Evolutionary conservation across 140 eudicot genomes (phyloP).

Genomic region (Cichorium intybus): DNA sequence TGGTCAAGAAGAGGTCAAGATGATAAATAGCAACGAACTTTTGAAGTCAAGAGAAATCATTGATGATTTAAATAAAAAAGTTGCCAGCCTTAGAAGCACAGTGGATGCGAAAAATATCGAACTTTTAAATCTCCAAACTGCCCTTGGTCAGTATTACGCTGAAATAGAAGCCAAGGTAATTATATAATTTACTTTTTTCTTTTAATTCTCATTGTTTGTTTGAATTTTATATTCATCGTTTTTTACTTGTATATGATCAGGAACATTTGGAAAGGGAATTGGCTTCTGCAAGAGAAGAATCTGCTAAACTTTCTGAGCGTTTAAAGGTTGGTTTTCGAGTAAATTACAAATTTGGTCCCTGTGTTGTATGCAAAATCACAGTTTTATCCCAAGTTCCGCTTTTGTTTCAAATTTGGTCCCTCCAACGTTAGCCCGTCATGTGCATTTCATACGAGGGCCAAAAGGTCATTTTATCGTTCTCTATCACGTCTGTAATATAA

Average conservation of each 20-base stretch:
- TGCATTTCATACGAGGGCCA: neutral
- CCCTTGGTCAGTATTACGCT: conserved; percentile 98
- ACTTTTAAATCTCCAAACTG: conserved; percentile 92
- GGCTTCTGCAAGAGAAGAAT: conserved; percentile 72
- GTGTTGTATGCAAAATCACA: neutral
- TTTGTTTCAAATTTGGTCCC: neutral
- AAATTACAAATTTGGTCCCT: neutral
- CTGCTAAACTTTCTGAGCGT: conserved; percentile 57
- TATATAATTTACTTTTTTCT: neutral
- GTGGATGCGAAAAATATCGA: conserved; percentile 85
- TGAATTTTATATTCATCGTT: conserved; percentile 8
- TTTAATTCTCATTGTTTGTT: conserved; percentile 6
- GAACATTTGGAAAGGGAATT: conserved; percentile 83
- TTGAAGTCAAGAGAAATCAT: conserved; percentile 72
- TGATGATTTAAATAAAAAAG: conserved; percentile 65
- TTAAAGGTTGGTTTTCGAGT: conserved; percentile 50
- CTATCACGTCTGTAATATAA: neutral
- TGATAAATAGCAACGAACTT: conserved; percentile 53
- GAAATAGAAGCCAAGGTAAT: conserved; percentile 95
- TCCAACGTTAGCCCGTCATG: too few species aligned
- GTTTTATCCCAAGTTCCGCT: neutral
- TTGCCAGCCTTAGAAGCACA: conserved; percentile 49
- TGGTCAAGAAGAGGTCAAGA: conserved; percentile 68
- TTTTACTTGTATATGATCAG: conserved; percentile 27
- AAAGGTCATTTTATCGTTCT: neutral